A percentile compares a stretch with the other conserved stretches of the same genome.
These are phyloP conservation scores for Tilletia setariae DNA, from an alignment of 1,284 basidiomycete species.

Conservation along the genomic window DNA sequence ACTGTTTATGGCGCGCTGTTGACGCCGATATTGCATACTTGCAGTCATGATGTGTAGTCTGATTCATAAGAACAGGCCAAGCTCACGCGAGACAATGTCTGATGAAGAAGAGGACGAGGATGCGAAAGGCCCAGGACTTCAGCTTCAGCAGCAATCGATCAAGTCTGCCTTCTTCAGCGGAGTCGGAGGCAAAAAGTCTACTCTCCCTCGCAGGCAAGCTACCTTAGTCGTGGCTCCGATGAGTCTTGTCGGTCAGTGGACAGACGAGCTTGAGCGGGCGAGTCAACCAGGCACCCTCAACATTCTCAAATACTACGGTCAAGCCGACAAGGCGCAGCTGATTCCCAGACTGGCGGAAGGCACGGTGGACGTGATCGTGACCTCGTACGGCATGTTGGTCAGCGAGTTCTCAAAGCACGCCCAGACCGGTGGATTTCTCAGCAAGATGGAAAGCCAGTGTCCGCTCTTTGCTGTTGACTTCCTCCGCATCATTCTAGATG, in stretches of 20 bases:
- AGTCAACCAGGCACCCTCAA: conserved; percentile 62
- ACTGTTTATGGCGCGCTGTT: neutral
- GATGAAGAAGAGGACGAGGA: conserved; percentile 17
- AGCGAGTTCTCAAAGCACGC: conserved; percentile 41
- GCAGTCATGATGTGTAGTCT: conserved; percentile 91
- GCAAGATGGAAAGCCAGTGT: conserved; percentile 21
- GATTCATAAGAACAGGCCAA: conserved; percentile 69
- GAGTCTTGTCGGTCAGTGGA: conserved; percentile 85
- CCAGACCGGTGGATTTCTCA: conserved; percentile 30
- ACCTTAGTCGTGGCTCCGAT: conserved; percentile 92
- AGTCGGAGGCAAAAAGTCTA: neutral
- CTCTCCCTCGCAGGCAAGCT: conserved; percentile 47
- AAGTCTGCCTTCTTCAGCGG: conserved; percentile 3
- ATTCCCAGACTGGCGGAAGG: conserved; percentile 62
- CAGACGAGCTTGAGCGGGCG: conserved; percentile 71
- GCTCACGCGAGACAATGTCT: conserved; percentile 24
- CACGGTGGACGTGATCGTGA: conserved; percentile 72
- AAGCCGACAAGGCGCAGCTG: conserved; percentile 71
- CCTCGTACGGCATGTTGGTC: conserved; percentile 69
- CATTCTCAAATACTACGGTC: conserved; percentile 64
- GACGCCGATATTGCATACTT: conserved; percentile 53
- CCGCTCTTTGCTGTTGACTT: conserved; percentile 48
- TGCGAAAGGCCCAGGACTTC: neutral
- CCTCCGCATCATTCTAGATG: conserved; percentile 61
- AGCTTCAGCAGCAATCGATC: conserved; percentile 6